A percentile compares a stretch with the other conserved stretches of the same genome.
phyloP scores from a whole-genome alignment of 257 asterid species.

The Scutellaria baicalensis region DNA sequence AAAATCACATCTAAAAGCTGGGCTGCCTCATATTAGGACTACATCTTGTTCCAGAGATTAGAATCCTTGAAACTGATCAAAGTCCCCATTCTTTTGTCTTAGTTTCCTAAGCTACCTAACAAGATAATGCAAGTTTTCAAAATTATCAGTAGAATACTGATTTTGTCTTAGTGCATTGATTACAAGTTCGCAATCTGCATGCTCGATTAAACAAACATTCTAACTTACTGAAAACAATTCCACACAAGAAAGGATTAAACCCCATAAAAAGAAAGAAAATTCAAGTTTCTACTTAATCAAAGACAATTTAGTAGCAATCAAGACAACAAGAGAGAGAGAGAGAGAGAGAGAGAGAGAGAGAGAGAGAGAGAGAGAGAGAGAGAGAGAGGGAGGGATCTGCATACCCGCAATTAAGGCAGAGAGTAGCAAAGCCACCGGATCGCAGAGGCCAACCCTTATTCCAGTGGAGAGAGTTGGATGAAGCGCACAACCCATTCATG shows the following conservation, averaged over 20 bases:
- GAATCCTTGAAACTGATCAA: background rate
- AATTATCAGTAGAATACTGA: background rate
- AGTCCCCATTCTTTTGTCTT: background rate
- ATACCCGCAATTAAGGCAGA: conserved; percentile 78
- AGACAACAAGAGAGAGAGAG: background rate
- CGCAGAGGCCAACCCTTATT: conserved; percentile 79
- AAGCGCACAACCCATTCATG: conserved; percentile 70
- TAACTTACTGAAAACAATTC: background rate
- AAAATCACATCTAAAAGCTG: background rate
- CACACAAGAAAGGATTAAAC: background rate
- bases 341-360: background rate
- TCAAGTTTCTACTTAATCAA: background rate
- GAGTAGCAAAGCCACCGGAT: conserved; percentile 69
- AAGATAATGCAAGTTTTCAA: background rate
- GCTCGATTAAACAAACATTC: background rate
- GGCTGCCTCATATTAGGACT: background rate
- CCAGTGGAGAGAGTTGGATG: conserved; percentile 40
- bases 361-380: background rate
- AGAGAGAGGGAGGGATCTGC: background rate
- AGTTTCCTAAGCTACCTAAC: background rate
- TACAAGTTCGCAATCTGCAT: background rate
- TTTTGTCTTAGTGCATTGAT: background rate
- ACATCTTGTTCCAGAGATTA: background rate
- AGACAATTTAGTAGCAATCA: conserved; percentile 1
- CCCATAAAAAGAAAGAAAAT: background rate